phyloP scores from a whole-genome alignment of 768 basidiomycete genomes.

The Suillus luteus region DNA sequence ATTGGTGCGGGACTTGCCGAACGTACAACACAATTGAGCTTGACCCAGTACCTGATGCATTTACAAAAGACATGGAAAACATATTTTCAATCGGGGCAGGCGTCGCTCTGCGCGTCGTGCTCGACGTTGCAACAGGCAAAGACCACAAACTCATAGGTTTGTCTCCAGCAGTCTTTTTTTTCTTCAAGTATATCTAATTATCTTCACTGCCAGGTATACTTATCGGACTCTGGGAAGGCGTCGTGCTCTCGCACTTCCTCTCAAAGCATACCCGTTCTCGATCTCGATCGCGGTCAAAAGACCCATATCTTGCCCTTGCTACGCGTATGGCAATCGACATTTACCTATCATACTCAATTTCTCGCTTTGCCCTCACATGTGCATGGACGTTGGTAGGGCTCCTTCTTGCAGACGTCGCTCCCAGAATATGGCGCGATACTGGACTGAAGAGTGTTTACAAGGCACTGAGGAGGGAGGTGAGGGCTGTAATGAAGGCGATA shows the following conservation, averaged over 20 bases:
- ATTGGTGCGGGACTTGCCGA: neutral
- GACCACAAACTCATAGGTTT: constrained; percentile 34
- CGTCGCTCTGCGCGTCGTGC: constrained; percentile 61
- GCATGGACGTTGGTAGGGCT: constrained; percentile 57
- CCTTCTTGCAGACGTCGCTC: constrained; percentile 53
- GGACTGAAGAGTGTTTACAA: constrained; percentile 41
- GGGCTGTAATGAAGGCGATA: constrained; percentile 32
- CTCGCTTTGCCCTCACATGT: constrained; percentile 46
- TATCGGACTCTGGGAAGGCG: constrained; percentile 79
- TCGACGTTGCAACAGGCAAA: constrained; percentile 48
- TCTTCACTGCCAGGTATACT: constrained; percentile 57
- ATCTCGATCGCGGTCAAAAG: constrained; percentile 42
- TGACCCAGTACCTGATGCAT: neutral
- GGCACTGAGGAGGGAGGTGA: constrained; percentile 37
- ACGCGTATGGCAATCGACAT: constrained; percentile 76
- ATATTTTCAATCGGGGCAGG: constrained; percentile 69
- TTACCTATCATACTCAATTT: constrained; percentile 58
- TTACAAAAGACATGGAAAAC: constrained; percentile 58
- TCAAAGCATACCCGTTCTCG: constrained; percentile 53
- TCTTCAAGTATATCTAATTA: neutral
- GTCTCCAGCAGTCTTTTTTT: constrained; percentile 13
- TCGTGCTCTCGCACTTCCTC: constrained; percentile 71
- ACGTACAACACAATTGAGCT: neutral
- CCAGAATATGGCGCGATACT: constrained; percentile 47
- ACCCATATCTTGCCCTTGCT: constrained; percentile 69